Evolutionary conservation across 2,329 filamentous ascomycete species (phyloP).

Genomic region (Phaeoacremonium minimum): DNA sequence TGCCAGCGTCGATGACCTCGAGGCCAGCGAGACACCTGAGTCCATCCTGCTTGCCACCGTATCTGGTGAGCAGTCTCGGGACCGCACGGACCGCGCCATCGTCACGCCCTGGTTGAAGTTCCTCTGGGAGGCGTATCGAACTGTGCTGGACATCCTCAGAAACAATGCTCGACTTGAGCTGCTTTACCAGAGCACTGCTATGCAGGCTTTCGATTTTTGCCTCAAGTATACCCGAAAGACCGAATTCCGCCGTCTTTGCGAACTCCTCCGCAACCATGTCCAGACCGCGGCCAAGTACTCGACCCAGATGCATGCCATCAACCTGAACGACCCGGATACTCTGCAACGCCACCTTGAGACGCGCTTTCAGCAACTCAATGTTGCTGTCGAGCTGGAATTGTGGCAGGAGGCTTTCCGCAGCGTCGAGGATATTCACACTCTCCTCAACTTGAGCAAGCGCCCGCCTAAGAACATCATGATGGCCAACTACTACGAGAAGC

Average conservation of each 20-base stretch:
- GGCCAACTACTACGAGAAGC: constrained; percentile 99
- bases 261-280: constrained; percentile 96
- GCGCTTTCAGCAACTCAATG: constrained; percentile 96
- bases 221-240: constrained; percentile 98
- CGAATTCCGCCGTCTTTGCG: constrained; percentile 96
- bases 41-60: constrained; percentile 97
- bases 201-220: constrained; percentile 98
- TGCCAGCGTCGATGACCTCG: constrained; percentile 84
- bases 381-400: constrained; percentile 93
- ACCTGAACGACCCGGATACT: constrained; percentile 94
- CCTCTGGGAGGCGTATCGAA: constrained; percentile 98
- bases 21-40: constrained; percentile 95
- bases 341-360: constrained; percentile 96
- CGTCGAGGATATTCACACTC: constrained; percentile 97
- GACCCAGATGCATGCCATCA: constrained; percentile 98
- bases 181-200: constrained; percentile 96
- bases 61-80: constrained; percentile 93
- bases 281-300: constrained; percentile 99
- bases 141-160: constrained; percentile 95
- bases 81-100: constrained; percentile 95
- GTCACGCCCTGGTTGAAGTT: constrained; percentile 99
- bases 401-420: constrained; percentile 99
- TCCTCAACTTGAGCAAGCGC: constrained; percentile 95
- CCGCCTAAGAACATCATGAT: constrained; percentile 99
- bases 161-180: constrained; percentile 98